These are phyloP conservation scores for Claviceps africana DNA, from an alignment of 2,329 filamentous ascomycete genomes.

Conservation along the genomic window DNA sequence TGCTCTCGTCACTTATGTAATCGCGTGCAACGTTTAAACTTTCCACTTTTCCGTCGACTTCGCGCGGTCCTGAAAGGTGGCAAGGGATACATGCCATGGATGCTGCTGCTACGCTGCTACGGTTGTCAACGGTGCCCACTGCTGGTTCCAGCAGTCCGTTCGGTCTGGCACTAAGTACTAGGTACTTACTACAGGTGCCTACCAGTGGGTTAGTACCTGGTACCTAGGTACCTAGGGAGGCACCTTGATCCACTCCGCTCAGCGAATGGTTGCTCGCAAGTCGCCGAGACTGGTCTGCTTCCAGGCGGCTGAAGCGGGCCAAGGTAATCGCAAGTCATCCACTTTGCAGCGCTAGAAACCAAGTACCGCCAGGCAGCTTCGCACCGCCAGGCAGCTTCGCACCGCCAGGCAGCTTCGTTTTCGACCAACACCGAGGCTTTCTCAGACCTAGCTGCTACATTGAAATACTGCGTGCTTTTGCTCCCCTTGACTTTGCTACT, in stretches of 20 bases:
- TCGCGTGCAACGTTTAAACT: too few relatives aligned
- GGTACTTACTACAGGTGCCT: too few relatives aligned
- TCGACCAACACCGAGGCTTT: neutral
- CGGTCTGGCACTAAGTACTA: too few relatives aligned
- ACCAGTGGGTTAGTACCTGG: too few relatives aligned
- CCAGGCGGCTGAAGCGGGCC: neutral
- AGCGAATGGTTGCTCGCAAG: neutral
- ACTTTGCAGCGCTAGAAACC: neutral
- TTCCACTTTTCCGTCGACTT: too few relatives aligned
- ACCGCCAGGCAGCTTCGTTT: neutral
- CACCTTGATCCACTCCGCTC: neutral
- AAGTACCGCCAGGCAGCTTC: neutral
- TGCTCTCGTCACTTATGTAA: too few relatives aligned
- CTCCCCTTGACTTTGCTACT: neutral
- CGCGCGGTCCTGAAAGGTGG: too few relatives aligned
- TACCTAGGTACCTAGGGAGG: too few relatives aligned
- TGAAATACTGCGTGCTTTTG: neutral
- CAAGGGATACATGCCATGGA: too few relatives aligned
- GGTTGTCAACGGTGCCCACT: too few relatives aligned
- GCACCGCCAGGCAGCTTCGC: neutral
- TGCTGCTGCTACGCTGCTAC: neutral
- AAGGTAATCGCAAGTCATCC: neutral
- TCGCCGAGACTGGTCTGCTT: neutral
- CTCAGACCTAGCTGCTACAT: neutral
- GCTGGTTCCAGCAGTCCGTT: too few relatives aligned